phyloP scores from a whole-genome alignment of 179 eudicot genomes.

The Nepenthes alata region DNA sequence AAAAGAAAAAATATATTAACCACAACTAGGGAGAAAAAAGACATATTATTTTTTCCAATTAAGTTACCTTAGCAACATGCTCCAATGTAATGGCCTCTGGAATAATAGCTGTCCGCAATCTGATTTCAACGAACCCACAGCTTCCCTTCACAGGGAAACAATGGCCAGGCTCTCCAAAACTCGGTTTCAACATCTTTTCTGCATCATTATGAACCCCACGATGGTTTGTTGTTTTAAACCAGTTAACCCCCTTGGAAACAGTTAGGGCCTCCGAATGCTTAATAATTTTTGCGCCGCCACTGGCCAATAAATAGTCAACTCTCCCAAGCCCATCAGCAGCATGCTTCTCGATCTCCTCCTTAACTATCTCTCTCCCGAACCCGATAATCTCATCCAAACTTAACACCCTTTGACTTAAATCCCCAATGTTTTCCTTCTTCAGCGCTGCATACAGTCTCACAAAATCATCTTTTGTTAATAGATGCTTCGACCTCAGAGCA shows the following conservation, averaged over 20 bases:
- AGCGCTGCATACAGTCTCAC: slow-evolving; percentile 36
- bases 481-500: slow-evolving; percentile 24
- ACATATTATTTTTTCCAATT: neutral
- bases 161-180: slow-evolving; percentile 89
- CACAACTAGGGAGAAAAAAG: neutral
- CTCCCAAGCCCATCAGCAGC: slow-evolving; percentile 87
- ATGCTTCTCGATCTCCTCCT: slow-evolving; percentile 65
- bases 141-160: slow-evolving; percentile 74
- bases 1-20: neutral
- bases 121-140: slow-evolving; percentile 59
- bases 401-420: slow-evolving; percentile 13
- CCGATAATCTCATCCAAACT: slow-evolving; percentile 52
- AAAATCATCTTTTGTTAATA: slow-evolving; percentile 47
- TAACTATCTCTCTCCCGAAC: slow-evolving; percentile 56
- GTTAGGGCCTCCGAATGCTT: slow-evolving; percentile 48
- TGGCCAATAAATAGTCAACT: slow-evolving; percentile 63
- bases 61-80: slow-evolving; percentile 69
- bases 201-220: slow-evolving; percentile 31
- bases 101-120: slow-evolving; percentile 55
- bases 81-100: slow-evolving; percentile 81
- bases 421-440: slow-evolving; percentile 20
- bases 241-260: slow-evolving; percentile 19
- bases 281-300: slow-evolving; percentile 48
- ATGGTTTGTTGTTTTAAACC: slow-evolving; percentile 13
- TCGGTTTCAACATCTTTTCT: slow-evolving; percentile 58